Base-by-base conservation (phyloP, 352 stramenopile genomes). In the Saprolegnia diclina region DNA sequence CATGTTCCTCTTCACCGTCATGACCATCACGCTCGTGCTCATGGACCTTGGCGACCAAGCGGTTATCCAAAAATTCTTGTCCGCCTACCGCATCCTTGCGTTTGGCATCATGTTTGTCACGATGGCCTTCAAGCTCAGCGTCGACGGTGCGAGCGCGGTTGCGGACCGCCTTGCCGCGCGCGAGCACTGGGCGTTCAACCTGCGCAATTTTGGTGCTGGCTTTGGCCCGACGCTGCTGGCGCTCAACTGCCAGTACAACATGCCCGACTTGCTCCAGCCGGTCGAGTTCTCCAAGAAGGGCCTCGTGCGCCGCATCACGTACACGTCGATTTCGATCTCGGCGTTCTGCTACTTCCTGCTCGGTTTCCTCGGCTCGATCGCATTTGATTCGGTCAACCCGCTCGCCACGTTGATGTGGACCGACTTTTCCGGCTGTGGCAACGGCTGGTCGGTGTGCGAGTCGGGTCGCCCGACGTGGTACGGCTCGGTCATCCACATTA, bases 231-330 rank as follows among this genome's bases (percentile, higher is more conserved):
- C 84, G 40, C 67, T 94, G 37, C 74, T 94, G 19, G 86, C 86
- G 26, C 80, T 94, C 56, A 94, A 92, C 75, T 94, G 85, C 71
- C 85, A 94, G 74, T 92, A 91, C 79, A 92, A 92, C 75, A 92
- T 94, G 83, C 83, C 83, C n/a, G 83, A 94, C 67, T 82, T 82
- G 24, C 71, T 94, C 42, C 85, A 94, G 77, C 81, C 83, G 45
- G 74, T 94, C n/a, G 73, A 89, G 48, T 77, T 79, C 21, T 13
- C 29, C 35, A 53, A 67, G 38, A 94, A 94, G 78, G 74, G 71
- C 13, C 74, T 77, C 18, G 86, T 79, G 18, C 81, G 83, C 42
- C 74, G 79, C 22, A 82, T 92, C 35, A 81, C 83, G 46, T 89
- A 92, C 45, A 74, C 71, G 9, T 78, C 84, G 37, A 72, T 94